phyloP scores from a whole-genome alignment of 2,329 filamentous ascomycete species.

The Pseudovirgaria hyperparasitica region DNA sequence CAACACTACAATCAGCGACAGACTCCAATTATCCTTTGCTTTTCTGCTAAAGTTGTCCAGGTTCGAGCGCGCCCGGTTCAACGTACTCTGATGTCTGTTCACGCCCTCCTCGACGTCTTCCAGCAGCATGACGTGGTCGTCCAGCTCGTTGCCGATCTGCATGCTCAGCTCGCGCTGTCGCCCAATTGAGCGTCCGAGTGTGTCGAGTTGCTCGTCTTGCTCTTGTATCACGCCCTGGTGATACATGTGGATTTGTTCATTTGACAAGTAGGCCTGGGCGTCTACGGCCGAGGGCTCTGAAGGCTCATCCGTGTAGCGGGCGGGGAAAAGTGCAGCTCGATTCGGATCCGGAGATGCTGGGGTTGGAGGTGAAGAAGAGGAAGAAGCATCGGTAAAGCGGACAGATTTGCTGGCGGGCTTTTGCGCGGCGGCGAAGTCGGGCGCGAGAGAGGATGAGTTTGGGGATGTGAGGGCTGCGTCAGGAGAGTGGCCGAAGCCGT shows the following conservation, averaged over 20 bases:
- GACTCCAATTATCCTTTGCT: slow-evolving; percentile 76
- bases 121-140: slow-evolving; percentile 75
- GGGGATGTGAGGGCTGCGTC: slow-evolving; percentile 27
- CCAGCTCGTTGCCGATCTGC: slow-evolving; percentile 91
- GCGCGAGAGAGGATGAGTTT: slow-evolving; percentile 26
- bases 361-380: slow-evolving; percentile 16
- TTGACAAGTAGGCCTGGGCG: slow-evolving; percentile 50
- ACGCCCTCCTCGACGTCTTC: slow-evolving; percentile 79
- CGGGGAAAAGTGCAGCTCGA: slow-evolving; percentile 48
- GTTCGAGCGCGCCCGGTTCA: slow-evolving; percentile 62
- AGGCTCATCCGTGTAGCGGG: slow-evolving; percentile 68
- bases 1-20: slow-evolving; percentile 65
- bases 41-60: slow-evolving; percentile 60
- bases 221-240: slow-evolving; percentile 71
- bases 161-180: slow-evolving; percentile 87
- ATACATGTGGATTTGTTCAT: slow-evolving; percentile 76
- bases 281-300: slow-evolving; percentile 26
- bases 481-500: slow-evolving; percentile 42
- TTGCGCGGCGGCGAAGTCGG: slow-evolving; percentile 22
- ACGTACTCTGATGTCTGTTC: slow-evolving; percentile 63
- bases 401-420: slow-evolving; percentile 54
- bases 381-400: slow-evolving; percentile 61
- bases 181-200: slow-evolving; percentile 71
- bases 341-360: slow-evolving; percentile 29
- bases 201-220: slow-evolving; percentile 88